These are phyloP conservation scores for Leccinum holopus DNA, from an alignment of 1,284 basidiomycete species.

Conservation along the genomic window DNA sequence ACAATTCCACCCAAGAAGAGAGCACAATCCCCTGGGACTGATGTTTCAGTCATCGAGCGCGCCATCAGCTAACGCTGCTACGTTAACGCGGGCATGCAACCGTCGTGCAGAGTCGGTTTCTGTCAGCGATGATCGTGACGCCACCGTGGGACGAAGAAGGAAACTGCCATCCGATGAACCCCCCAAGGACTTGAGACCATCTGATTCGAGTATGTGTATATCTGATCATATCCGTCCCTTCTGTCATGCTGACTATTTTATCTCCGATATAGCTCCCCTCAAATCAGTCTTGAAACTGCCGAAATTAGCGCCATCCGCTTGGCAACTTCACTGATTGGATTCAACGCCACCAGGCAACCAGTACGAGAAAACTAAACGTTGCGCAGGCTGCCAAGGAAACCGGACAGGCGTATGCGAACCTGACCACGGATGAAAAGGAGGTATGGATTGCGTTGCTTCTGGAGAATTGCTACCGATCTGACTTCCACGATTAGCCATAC, in stretches of 20 bases:
- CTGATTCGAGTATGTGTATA: no score
- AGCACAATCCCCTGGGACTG: slow-evolving; percentile 52
- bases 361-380: slow-evolving; percentile 85
- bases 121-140: slow-evolving; percentile 62
- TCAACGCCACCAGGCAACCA: slow-evolving; percentile 80
- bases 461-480: slow-evolving; percentile 34
- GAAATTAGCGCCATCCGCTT: slow-evolving; percentile 91
- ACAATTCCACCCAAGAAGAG: slow-evolving; percentile 38
- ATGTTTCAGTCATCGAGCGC: slow-evolving; percentile 77
- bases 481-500: slow-evolving; percentile 54
- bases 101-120: slow-evolving; percentile 64
- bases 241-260: slow-evolving; percentile 13
- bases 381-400: slow-evolving; percentile 96
- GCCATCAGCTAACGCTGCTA: slow-evolving; percentile 48
- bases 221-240: no score
- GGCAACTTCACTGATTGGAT: slow-evolving; percentile 98
- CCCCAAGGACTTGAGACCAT: slow-evolving; percentile 30
- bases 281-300: slow-evolving; percentile 84
- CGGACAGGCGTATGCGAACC: slow-evolving; percentile 82
- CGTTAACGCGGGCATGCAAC: slow-evolving; percentile 56
- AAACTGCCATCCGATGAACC: slow-evolving; percentile 48
- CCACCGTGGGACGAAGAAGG: slow-evolving; percentile 66
- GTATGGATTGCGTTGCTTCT: slow-evolving; percentile 41
- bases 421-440: slow-evolving; percentile 81
- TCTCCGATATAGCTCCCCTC: slow-evolving; percentile 44